phyloP scores from a whole-genome alignment of 768 basidiomycete species.

The Favolaschia claudopus region DNA sequence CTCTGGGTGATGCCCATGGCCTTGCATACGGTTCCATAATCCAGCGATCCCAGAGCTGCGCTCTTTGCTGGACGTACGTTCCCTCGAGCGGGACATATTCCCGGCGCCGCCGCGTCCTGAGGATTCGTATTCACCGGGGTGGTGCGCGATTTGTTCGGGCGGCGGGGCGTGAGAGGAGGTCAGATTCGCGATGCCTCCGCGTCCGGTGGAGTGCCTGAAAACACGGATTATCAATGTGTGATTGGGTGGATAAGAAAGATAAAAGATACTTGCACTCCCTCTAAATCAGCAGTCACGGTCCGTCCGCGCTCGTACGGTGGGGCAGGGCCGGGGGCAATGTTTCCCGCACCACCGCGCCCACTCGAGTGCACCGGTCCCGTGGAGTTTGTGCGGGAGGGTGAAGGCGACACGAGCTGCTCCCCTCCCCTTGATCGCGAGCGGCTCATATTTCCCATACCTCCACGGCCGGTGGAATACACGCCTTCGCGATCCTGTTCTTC shows the following conservation, averaged over 20 bases:
- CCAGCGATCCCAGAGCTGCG: constrained; percentile 16
- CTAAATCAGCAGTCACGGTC: constrained; percentile 33
- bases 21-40: constrained; percentile 20
- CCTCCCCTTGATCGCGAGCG: constrained; percentile 62
- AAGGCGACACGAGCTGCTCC: constrained; percentile 10
- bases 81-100: constrained; percentile 56
- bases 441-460: constrained; percentile 70
- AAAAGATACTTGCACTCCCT: constrained; percentile 49
- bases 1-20: not conserved
- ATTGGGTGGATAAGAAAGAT: not conserved
- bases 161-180: constrained; percentile 46
- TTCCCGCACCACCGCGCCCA: constrained; percentile 73
- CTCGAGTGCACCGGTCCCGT: constrained; percentile 49
- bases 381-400: not conserved
- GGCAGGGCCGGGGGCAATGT: constrained; percentile 48
- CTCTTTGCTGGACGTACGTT: constrained; percentile 4
- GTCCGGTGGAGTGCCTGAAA: constrained; percentile 68
- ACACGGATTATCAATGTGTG: not conserved
- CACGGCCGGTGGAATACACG: constrained; percentile 67
- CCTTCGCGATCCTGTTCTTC: constrained; percentile 35
- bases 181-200: constrained; percentile 73
- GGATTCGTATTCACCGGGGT: constrained; percentile 42
- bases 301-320: constrained; percentile 33
- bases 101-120: constrained; percentile 69
- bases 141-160: constrained; percentile 40